Conservation (phyloP, 306 rosid species). For the Sphenostylis stenocarpa region DNA sequence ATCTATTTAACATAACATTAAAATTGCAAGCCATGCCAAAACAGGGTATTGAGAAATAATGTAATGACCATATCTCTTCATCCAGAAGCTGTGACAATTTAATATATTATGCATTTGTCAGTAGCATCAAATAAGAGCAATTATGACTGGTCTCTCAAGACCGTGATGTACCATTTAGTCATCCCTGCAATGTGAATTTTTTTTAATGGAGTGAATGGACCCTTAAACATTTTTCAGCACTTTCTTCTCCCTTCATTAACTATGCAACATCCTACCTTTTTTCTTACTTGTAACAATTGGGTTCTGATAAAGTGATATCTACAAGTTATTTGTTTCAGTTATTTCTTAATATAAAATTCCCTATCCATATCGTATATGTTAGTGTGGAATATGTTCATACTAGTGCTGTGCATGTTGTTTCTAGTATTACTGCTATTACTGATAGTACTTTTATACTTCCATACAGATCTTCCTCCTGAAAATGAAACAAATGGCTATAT, state of each 20-base stretch:
- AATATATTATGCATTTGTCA: not conserved
- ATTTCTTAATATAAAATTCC: not conserved
- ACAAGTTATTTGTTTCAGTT: not conserved
- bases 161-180: not conserved
- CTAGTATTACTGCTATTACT: not conserved
- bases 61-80: not conserved
- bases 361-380: conserved; percentile 13
- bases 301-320: not conserved
- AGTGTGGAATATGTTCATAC: conserved; percentile 3
- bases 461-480: conserved; percentile 82
- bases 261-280: not conserved
- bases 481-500: conserved; percentile 88
- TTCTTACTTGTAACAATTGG: not conserved
- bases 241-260: not conserved
- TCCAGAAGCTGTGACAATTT: not conserved
- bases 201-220: conserved; percentile 1
- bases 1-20: not conserved
- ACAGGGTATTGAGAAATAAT: not conserved
- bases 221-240: not conserved
- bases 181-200: conserved; percentile 6
- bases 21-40: conserved; percentile 13
- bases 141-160: conserved; percentile 8
- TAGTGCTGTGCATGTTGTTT: conserved; percentile 8
- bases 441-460: conserved; percentile 27
- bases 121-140: conserved; percentile 4